These are phyloP conservation scores for Ceratobasidium sp. DNA, from an alignment of 1,284 basidiomycete species.

Conservation along the genomic window DNA sequence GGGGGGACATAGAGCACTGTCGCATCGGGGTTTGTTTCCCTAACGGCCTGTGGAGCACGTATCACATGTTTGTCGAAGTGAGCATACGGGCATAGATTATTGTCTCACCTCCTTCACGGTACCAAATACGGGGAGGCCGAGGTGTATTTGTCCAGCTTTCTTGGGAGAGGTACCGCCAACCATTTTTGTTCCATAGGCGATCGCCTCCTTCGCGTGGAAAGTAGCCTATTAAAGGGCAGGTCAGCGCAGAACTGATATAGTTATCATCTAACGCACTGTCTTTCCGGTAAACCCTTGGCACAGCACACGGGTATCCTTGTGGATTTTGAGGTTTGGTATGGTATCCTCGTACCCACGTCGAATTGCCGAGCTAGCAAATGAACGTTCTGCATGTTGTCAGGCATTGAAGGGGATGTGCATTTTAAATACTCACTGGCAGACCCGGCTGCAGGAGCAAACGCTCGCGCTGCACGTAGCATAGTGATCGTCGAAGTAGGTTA, in stretches of 20 bases:
- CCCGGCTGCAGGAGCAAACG: conserved; percentile 22
- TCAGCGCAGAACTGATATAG: conserved; percentile 40
- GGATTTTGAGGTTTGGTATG: conserved; percentile 88
- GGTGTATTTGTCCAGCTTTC: conserved; percentile 95
- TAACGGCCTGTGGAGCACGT: conserved; percentile 68
- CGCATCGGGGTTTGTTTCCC: conserved; percentile 84
- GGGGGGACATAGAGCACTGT: conserved; percentile 96
- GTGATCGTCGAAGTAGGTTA: conserved; percentile 15
- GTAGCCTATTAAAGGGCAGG: conserved; percentile 71
- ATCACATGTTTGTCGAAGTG: neutral
- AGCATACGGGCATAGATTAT: neutral
- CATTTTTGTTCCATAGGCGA: conserved; percentile 95
- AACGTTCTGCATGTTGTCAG: conserved; percentile 32
- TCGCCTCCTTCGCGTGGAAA: conserved; percentile 94
- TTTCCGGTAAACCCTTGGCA: conserved; percentile 97
- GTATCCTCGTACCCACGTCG: conserved; percentile 85
- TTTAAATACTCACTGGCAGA: conserved; percentile 25
- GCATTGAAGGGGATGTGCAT: neutral
- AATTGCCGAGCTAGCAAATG: conserved; percentile 77
- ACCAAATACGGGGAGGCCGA: conserved; percentile 95
- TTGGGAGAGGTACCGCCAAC: conserved; percentile 98
- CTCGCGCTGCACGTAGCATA: conserved; percentile 35
- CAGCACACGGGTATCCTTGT: conserved; percentile 94
- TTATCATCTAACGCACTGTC: conserved; percentile 69
- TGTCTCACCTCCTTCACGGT: conserved; percentile 81